Base-by-base conservation (phyloP, 768 basidiomycete genomes). In the Mycena chlorophos region DNA sequence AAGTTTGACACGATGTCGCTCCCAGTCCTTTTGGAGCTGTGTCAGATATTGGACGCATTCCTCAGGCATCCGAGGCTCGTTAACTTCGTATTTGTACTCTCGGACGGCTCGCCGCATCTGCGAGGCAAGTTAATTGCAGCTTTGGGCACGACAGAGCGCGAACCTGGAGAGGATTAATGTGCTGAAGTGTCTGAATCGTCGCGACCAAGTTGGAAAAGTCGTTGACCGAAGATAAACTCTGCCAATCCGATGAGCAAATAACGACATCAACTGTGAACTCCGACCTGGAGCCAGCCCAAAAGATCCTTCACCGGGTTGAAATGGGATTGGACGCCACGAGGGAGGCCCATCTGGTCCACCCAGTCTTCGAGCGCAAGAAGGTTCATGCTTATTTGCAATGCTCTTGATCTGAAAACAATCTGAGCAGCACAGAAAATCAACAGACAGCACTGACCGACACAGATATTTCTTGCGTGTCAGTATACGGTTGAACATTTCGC, bases 1-100 rank as follows among this genome's bases (percentile, higher is more conserved):
- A 28, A 90, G 75, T 66, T 92, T 90, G 28, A 95, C 85, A 40
- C 94, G 79, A 68, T 92, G 88, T 54, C 91, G 78, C 71, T 99
- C 96, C 96, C 96, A 99, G 68, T 98, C 95, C 66, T 92, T 95
- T 72, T 98, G 95, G 8, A 99, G 76, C 65, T 98, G 96, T 2
- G 85, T 89, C 25, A 98, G 81, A 65, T 98, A 98, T 73, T 97
- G 92, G 34, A 84, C 78, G 66, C 96, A 98, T 69, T 99, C 97
- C 22, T 98, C 94, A 2, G 87, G 89, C 92, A 99, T 97, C 57
- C 80, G 81, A 1, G 85, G 80, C 70, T 99, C 97, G 66, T 87
- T 89, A 47, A 98, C 89, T 73, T 99, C 96, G 66, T 91, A 97
- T 68, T 84, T 90, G 72, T 93, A 93, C 66, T 98, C 96, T 43